A percentile compares a stretch with the other conserved stretches of the same genome.
Conservation (phyloP, 345 rosid genomes). For the Acer negundo region DNA sequence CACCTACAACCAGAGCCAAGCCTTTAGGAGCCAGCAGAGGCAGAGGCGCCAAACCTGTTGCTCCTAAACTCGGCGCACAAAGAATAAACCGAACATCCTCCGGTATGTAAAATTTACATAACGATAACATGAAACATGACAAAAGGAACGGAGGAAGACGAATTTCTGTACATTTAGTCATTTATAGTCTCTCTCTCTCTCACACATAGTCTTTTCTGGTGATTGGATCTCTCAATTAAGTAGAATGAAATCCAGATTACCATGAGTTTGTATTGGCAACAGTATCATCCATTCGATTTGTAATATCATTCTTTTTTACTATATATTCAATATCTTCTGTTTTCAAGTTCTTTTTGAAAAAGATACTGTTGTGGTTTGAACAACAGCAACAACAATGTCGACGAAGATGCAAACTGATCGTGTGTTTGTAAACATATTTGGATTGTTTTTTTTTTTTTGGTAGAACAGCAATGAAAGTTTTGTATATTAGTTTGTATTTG, state of each 20-base stretch:
- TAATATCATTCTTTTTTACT: slow-evolving; percentile 56
- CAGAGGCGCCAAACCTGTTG: slow-evolving; percentile 70
- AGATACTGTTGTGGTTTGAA: too few species aligned
- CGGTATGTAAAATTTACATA: slow-evolving; percentile 43
- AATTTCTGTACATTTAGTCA: slow-evolving; percentile 44
- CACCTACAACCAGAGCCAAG: slow-evolving; percentile 77
- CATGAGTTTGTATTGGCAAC: neutral
- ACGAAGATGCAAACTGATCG: too few species aligned
- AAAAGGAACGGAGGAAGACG: slow-evolving; percentile 16
- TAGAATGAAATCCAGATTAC: slow-evolving; percentile 8
- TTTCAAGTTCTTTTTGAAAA: neutral
- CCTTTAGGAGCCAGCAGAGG: slow-evolving; percentile 76
- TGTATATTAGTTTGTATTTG: neutral
- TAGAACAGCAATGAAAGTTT: slow-evolving; percentile 1
- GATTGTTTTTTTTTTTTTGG: neutral
- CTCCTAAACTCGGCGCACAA: slow-evolving; percentile 83
- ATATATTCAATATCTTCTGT: slow-evolving; percentile 1
- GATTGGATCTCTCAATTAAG: slow-evolving; percentile 25
- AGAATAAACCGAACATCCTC: slow-evolving; percentile 86
- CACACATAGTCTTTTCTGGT: slow-evolving; percentile 31
- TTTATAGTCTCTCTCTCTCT: neutral
- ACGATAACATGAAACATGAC: neutral
- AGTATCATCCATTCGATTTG: slow-evolving; percentile 43
- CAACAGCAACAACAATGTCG: neutral
- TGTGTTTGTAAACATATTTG: neutral